Percentiles rank a stretch among this genome's conserved stretches.
Conservation (phyloP, 2,329 filamentous ascomycete species). For the Aspergillus sojae region DNA sequence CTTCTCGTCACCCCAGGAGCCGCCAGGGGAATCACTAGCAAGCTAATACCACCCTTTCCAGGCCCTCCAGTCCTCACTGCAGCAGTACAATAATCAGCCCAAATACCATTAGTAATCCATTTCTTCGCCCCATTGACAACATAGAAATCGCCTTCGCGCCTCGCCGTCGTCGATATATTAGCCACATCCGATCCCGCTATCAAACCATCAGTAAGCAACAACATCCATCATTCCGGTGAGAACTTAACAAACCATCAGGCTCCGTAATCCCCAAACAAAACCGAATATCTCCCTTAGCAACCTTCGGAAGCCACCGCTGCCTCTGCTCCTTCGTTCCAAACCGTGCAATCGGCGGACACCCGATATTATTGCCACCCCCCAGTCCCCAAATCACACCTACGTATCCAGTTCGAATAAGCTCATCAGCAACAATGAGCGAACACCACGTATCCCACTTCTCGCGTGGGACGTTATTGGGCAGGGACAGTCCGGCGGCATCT, state of each 20-base stretch:
- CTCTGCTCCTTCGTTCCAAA: conserved; percentile 65
- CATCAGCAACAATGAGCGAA: conserved; percentile 58
- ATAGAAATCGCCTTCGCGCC: conserved; percentile 55
- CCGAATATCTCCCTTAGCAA: conserved; percentile 61
- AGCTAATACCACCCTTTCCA: conserved; percentile 61
- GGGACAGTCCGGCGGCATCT: conserved; percentile 42
- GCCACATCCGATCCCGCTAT: conserved; percentile 66
- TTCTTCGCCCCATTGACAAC: conserved; percentile 70
- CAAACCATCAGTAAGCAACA: conserved; percentile 14
- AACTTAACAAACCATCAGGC: conserved; percentile 52
- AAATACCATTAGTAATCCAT: conserved; percentile 67
- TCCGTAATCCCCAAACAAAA: conserved; percentile 70
- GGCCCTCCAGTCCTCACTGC: conserved; percentile 63
- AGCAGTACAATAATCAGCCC: conserved; percentile 64
- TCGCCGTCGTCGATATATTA: conserved; percentile 63
- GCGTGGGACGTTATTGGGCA: conserved; percentile 50
- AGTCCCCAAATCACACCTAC: conserved; percentile 62
- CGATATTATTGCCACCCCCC: conserved; percentile 63
- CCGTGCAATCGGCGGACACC: conserved; percentile 64
- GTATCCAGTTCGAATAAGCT: conserved; percentile 57
- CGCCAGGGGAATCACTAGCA: conserved; percentile 69
- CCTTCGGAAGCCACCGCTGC: conserved; percentile 58
- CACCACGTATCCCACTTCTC: conserved; percentile 61
- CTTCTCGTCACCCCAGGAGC: conserved; percentile 58
- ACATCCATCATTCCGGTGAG: background rate